Base-by-base conservation (phyloP, 352 stramenopile genomes). In the Globisporangium nunn region DNA sequence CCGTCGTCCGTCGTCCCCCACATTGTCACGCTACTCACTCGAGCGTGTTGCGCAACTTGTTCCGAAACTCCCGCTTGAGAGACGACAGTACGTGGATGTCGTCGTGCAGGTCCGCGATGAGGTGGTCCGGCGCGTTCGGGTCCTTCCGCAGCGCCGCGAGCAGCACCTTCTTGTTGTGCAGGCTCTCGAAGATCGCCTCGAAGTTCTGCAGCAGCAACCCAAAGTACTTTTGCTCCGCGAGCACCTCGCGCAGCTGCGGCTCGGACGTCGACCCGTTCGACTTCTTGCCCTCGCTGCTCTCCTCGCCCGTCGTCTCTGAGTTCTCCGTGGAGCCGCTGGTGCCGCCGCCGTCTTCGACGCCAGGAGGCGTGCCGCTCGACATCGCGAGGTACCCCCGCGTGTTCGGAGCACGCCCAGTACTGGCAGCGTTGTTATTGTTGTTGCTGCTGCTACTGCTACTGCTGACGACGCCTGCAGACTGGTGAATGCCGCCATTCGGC, bases 101-200 rank as follows among this genome's bases (percentile, higher is more conserved):
- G 50, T 88, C 78, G 52, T 89, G 78, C 54, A 91, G 64, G 56
- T 91, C 81, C 1, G 78, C 75, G 46, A 91, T 83, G 40, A 91
- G 50, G 45, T 88, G 78, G 52, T 88, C 81, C 0, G 81, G 81
- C 6, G 78, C 78, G 43, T 78, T 79, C 37, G 54, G 64, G 59
- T 91, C 81, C 54, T 87, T 91, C 7, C 79, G 78, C 44, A 91
- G 57, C 11, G 76, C 81, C 29, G 78, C 78, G 12, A 91, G 54
- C 17, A 91, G 68, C 55, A 89, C 74, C 58, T 91, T 91, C 72
- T 88, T 91, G 66, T 89, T 91, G 68, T 91, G 78, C 31, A 91
- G 64, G 55, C 76, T 88, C 64, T 91, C 81, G 44, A 91, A 91
- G 48, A 89, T 88, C 43, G 80, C 77, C 60, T 91, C 81, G 57